Evolutionary conservation across 306 rosid species (phyloP).

Genomic region (Begonia peltatifolia): DNA sequence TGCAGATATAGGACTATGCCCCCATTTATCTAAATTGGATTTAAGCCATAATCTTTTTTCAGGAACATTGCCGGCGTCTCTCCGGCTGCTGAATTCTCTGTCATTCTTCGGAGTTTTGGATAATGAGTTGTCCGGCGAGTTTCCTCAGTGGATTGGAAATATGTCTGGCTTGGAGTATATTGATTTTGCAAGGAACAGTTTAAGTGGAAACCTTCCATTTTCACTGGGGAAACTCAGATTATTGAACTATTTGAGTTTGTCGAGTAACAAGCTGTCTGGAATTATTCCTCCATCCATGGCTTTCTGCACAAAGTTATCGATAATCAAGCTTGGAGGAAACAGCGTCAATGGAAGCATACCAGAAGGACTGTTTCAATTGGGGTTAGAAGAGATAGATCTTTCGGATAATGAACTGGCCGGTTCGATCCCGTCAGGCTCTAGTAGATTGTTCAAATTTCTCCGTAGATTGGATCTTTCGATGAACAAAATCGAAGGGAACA

Average conservation of each 20-base stretch:
- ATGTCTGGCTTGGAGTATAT: conserved; percentile 37
- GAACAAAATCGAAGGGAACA: conserved; percentile 44
- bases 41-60: conserved; percentile 40
- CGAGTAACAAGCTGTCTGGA: conserved; percentile 51
- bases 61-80: conserved; percentile 38
- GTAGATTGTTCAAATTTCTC: conserved; percentile 42
- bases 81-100: conserved; percentile 31
- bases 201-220: conserved; percentile 39
- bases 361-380: conserved; percentile 58
- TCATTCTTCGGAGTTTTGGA: conserved; percentile 25
- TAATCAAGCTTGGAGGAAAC: conserved; percentile 37
- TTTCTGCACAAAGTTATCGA: conserved; percentile 31
- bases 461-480: conserved; percentile 45
- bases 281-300: conserved; percentile 42
- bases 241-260: conserved; percentile 31
- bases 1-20: conserved; percentile 53
- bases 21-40: conserved; percentile 48
- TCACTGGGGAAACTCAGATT: conserved; percentile 42
- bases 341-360: conserved; percentile 54
- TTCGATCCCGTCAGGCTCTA: conserved; percentile 50
- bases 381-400: conserved; percentile 58
- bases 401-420: conserved; percentile 46
- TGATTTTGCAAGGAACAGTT: conserved; percentile 51
- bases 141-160: conserved; percentile 67
- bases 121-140: conserved; percentile 30